Base-by-base conservation (phyloP, 352 stramenopile species). In the Phytophthora podocarpi region DNA sequence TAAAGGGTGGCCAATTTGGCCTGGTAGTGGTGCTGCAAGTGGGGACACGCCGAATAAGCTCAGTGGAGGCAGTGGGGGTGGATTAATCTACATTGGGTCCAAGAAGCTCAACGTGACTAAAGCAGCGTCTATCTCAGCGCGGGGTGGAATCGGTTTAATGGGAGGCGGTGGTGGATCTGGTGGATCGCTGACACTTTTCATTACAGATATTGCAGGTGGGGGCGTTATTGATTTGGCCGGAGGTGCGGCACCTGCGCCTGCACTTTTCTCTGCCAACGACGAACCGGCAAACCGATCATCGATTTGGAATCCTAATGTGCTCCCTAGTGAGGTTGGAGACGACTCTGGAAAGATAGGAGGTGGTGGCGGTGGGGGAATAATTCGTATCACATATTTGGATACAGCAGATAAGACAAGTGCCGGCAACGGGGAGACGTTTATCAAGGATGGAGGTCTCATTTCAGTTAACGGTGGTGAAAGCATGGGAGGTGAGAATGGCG, bases 81-180 rank as follows among this genome's bases (percentile, higher is more conserved):
- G 87, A 11, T 54, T 95, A 10, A 74, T 95, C 21, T 87, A 92
- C 64, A 62, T 95, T 37, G 64, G 73, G 0, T 74, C 82, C 1
- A 77, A 71, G 47, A 75, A 72, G 13, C 65, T 95, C 3, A 54
- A 68, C 5, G 60, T 95, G 15, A 59, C 40, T 27, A 81, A 82
- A 43, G 27, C 40, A 9, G 75, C 77, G 4, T 68, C 48, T 3
- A 64, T 95, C 18, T 86, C 69, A 58, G 84, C 76, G 5, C 62
- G 69, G 32, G 87, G 87, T 24, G 74, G 78, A 4, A 54, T 59
- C 24, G 87, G 87, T 8, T 78, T 64, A 3, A 85, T 81, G 47
- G 77, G 79, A 13, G 87, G 87, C 21, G 87, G 87, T 24, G 87
- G 87, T 49, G 87, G 87, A 21, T 74, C 87, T 9, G 87, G 87